Base-by-base conservation (phyloP, 2,329 filamentous ascomycete genomes). In the Tolypocladium ovalisporum region DNA sequence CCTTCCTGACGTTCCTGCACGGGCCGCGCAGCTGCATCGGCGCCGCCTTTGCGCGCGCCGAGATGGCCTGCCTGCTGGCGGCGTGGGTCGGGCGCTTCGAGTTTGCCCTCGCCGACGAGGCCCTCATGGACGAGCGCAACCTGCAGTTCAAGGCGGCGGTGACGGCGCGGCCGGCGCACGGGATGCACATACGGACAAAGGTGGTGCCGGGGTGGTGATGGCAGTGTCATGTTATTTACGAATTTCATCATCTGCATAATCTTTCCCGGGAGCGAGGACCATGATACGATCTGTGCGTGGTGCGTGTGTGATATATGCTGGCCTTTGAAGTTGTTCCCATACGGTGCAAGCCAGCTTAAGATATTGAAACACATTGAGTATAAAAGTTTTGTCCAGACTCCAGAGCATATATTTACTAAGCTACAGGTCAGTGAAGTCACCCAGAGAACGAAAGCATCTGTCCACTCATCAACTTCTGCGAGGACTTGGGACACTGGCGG, bases 11-110 rank as follows among this genome's bases (percentile, higher is more conserved):
- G 0, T 96, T 96, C 72, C 70, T 96, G 58, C 90, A 96, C 68
- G 92, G 92, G 0, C 90, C 91, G 2, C 77, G 91, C 56, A 88
- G 86, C 66, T 96, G 92, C 68, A 96, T 96, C 63, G 92, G 91
- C 0, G 81, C 86, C 70, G 78, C 78, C 2, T 96, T 96, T 72
- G 88, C 92, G 0, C 87, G 84, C 68, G 84, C 87, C 0, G 93
- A 97, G 76, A 89, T 96, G 71, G 90, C 89, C 10, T 93, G 88
- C 67, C 73, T 97, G 61, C 68, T 97, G 52, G 91, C 90, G 27
- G 80, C 83, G 10, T 84, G 88, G 79, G 80, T 93, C 4, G 90
- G 90, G 1, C 79, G 82, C 40, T 96, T 95, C 70, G 80, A 85
- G 66, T 84, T 86, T 68, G 74, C 74, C 62, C 67, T 86, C 56